These are phyloP conservation scores for Lumnitzera littorea DNA, from an alignment of 345 rosid genomes.

Conservation along the genomic window DNA sequence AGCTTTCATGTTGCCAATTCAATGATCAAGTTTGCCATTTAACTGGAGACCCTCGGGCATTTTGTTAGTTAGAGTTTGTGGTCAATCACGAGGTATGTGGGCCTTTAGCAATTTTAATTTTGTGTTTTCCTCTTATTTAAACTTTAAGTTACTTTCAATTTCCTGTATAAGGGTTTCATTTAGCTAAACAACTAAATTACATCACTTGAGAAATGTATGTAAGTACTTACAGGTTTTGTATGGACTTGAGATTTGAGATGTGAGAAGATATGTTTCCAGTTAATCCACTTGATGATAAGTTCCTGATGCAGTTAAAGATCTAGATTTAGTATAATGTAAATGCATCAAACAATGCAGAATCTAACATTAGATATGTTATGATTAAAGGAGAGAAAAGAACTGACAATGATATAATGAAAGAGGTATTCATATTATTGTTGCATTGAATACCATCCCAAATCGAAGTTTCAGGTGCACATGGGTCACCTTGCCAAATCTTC, in stretches of 20 bases:
- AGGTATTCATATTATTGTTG: conserved; percentile 13
- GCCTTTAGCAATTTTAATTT: too few relatives aligned
- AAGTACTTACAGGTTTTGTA: conserved; percentile 21
- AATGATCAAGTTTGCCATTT: too few relatives aligned
- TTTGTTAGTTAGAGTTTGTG: too few relatives aligned
- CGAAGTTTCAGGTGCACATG: conserved; percentile 24
- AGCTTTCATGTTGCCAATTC: too few relatives aligned
- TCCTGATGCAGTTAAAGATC: conserved; percentile 6
- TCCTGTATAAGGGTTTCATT: too few relatives aligned
- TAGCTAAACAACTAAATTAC: too few relatives aligned
- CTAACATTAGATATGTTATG: background rate
- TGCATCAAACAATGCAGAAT: background rate
- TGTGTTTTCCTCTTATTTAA: too few relatives aligned
- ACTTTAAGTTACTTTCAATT: too few relatives aligned
- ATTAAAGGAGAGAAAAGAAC: background rate
- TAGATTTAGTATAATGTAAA: background rate
- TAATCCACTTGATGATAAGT: conserved; percentile 24
- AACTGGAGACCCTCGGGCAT: too few relatives aligned
- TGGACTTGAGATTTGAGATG: conserved; percentile 15
- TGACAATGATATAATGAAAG: conserved; percentile 25
- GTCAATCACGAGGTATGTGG: too few relatives aligned
- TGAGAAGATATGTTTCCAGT: conserved; percentile 18
- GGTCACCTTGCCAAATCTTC: conserved; percentile 40
- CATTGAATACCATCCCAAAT: conserved; percentile 28
- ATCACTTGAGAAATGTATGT: too few relatives aligned